A percentile compares a stretch with the other conserved stretches of the same genome.
These are phyloP conservation scores for Leishmania tarentolae DNA, from an alignment of 208 protist species.

Conservation along the genomic window DNA sequence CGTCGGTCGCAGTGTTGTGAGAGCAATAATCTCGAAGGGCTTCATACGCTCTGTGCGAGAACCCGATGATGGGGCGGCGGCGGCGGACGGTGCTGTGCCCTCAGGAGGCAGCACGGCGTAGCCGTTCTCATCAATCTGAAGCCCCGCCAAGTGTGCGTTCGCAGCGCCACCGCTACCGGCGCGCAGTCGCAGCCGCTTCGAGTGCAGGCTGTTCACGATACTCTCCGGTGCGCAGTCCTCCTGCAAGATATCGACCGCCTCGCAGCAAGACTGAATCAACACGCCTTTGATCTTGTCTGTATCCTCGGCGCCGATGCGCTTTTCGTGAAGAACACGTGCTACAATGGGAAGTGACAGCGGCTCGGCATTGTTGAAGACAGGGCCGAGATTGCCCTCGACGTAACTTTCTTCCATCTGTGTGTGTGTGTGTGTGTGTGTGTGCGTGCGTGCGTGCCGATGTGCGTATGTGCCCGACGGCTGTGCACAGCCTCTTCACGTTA, in stretches of 20 bases:
- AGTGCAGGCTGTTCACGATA: slow-evolving; percentile 22
- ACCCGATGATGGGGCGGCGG: slow-evolving; percentile 1
- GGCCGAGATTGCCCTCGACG: slow-evolving; percentile 72
- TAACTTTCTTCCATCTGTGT: slow-evolving; percentile 71
- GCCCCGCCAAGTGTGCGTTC: slow-evolving; percentile 51
- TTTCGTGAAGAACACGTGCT: slow-evolving; percentile 52
- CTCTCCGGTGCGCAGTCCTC: slow-evolving; percentile 52
- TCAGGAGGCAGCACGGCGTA: slow-evolving; percentile 25
- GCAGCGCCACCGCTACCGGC: slow-evolving; percentile 23
- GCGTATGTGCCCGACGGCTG: not conserved
- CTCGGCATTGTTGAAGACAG: slow-evolving; percentile 65
- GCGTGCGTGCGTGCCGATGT: not conserved
- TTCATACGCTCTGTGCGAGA: slow-evolving; percentile 46
- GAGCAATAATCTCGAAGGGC: slow-evolving; percentile 78
- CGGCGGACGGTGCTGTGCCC: slow-evolving; percentile 4
- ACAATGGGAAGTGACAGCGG: slow-evolving; percentile 78
- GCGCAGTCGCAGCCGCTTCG: slow-evolving; percentile 43
- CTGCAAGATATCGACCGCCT: slow-evolving; percentile 71
- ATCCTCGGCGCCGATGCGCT: slow-evolving; percentile 35
- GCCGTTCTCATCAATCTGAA: slow-evolving; percentile 39
- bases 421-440: not conserved
- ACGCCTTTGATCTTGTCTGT: slow-evolving; percentile 29
- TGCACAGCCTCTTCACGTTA: not conserved
- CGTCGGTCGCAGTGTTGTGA: slow-evolving; percentile 71
- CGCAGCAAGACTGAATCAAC: slow-evolving; percentile 48